Conservation (phyloP, 2,329 filamentous ascomycete species). For the Coniochaeta sp. region DNA sequence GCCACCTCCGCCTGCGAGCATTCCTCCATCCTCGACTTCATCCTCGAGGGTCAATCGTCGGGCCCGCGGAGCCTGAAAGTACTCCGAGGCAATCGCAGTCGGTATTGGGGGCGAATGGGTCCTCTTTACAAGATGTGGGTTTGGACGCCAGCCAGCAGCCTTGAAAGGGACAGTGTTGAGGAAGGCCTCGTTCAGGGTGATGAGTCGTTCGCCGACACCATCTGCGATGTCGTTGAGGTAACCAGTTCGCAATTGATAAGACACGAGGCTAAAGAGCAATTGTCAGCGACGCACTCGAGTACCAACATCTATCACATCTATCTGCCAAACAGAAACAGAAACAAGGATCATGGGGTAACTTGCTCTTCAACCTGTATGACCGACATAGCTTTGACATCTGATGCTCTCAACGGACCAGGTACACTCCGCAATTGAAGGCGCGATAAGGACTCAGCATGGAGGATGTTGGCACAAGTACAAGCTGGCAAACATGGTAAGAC, state of each 20-base stretch:
- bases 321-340: too few relatives aligned
- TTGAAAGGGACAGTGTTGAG: constrained; percentile 78
- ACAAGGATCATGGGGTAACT: constrained; percentile 5
- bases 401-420: background rate
- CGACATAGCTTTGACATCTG: constrained; percentile 24
- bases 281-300: background rate
- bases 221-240: constrained; percentile 77
- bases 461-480: background rate
- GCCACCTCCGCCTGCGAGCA: constrained; percentile 60
- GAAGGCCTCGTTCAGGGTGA: constrained; percentile 72
- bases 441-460: background rate
- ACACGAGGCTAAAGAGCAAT: constrained; percentile 54
- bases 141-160: constrained; percentile 71
- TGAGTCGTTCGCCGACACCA: constrained; percentile 76
- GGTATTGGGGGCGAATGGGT: constrained; percentile 83
- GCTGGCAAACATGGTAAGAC: background rate
- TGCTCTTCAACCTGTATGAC: constrained; percentile 38
- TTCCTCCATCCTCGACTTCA: constrained; percentile 65
- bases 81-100: constrained; percentile 73
- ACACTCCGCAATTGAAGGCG: background rate
- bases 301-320: background rate
- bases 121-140: constrained; percentile 68
- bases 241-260: constrained; percentile 73
- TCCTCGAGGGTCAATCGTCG: constrained; percentile 59
- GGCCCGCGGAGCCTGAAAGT: constrained; percentile 64